Base-by-base conservation (phyloP, 331 rosid genomes). In the Acacia pycnantha region DNA sequence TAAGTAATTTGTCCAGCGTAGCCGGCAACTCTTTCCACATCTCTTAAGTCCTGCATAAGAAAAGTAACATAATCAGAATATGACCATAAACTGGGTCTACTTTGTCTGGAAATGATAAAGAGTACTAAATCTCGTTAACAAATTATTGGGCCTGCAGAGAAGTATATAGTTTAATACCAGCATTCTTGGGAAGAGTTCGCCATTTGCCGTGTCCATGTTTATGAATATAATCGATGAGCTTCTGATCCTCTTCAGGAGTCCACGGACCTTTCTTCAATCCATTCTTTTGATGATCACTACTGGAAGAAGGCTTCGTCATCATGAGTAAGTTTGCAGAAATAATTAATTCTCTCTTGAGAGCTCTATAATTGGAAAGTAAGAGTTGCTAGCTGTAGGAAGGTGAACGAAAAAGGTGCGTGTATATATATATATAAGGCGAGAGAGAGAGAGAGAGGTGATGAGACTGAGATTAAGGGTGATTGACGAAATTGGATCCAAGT, bases 21-120 rank as follows among this genome's bases (percentile, higher is more conserved):
- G 91, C 35, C 97, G 88, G 83, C 97, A 92, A 83, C 97, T 92
- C 83, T 90, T 92, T 15, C 94, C 97, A 75, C 97, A 90, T 74
- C 97, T 87, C 85, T 84, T 86, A 9, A 92, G 78, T 47, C 97
- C 97, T 91, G 24, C 43, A n/a, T 21, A 11, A 68, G 3, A 67
- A 40, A 2, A 68, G 12, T 14, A 62, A 27, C 14, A 26, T 22
- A 10, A 61, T 24, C 18, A 27, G 70, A 64, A 27, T 64, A 64
- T 64, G n/a, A 64, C 9, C 27, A 64, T 2, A 29, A 21, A 35
- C 18, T 11, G 16, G 26, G 18, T 4, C 24, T n/a, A 27, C 37
- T 27, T 13, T 29, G 9, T 29, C 43, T 29, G 70, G 40, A 31
- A 29, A 64, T 58, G 22, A 29, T 64, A 2, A 6, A 16, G 40